A percentile compares a stretch with the other conserved stretches of the same genome.
Evolutionary conservation across 257 asterid species (phyloP).

Genomic region (Handroanthus guayacan): DNA sequence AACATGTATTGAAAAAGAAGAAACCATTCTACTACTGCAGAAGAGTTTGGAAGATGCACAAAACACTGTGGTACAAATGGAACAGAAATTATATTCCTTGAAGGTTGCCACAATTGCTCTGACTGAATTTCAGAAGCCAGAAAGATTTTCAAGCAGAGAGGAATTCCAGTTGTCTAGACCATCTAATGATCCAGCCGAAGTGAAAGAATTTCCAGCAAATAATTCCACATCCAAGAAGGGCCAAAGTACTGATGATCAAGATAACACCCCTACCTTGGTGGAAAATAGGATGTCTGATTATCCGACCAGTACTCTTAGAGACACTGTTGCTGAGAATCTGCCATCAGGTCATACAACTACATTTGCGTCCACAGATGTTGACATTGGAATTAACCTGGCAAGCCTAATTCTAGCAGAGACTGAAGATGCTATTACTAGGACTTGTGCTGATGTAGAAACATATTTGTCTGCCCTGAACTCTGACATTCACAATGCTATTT

Average conservation of each 20-base stretch:
- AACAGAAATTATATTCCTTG: constrained; percentile 68
- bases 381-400: constrained; percentile 41
- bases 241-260: constrained; percentile 39
- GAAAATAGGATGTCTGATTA: constrained; percentile 35
- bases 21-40: constrained; percentile 64
- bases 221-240: constrained; percentile 32
- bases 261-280: constrained; percentile 30
- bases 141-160: constrained; percentile 43
- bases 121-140: constrained; percentile 63
- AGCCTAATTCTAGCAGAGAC: constrained; percentile 41
- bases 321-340: constrained; percentile 33
- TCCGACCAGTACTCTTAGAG: constrained; percentile 30
- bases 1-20: constrained; percentile 74
- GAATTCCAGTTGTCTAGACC: constrained; percentile 44
- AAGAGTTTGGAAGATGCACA: constrained; percentile 84
- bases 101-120: constrained; percentile 75
- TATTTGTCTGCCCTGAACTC: constrained; percentile 40
- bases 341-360: constrained; percentile 24
- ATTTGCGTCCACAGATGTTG: constrained; percentile 35
- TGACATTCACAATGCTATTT: constrained; percentile 40
- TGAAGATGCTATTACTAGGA: constrained; percentile 15
- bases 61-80: constrained; percentile 65
- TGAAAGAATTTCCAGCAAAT: constrained; percentile 31
- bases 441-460: constrained; percentile 39
- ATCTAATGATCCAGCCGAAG: constrained; percentile 41